Conservation (phyloP, 495 filamentous ascomycete species). For the Tuber microsphaerosporum region DNA sequence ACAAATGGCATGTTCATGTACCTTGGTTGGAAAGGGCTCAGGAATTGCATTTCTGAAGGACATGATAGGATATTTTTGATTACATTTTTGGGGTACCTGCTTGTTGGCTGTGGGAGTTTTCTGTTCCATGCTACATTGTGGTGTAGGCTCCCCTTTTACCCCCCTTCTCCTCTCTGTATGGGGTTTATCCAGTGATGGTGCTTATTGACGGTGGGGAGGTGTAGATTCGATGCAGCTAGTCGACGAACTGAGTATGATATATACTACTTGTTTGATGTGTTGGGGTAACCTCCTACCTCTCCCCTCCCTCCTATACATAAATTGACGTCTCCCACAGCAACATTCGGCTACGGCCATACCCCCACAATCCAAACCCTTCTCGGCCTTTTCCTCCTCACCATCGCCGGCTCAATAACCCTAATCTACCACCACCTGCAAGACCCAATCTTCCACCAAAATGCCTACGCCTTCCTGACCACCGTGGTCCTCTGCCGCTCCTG, state of each 20-base stretch:
- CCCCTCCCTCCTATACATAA: neutral
- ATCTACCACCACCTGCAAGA: constrained; percentile 88
- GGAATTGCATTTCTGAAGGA: constrained; percentile 59
- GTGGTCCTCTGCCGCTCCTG: constrained; percentile 72
- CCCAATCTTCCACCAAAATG: constrained; percentile 84
- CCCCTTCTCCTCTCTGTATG: neutral
- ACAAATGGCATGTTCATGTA: constrained; percentile 77
- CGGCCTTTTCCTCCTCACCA: constrained; percentile 44
- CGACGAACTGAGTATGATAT: constrained; percentile 96
- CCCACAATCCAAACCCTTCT: constrained; percentile 51
- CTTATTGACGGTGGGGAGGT: constrained; percentile 6
- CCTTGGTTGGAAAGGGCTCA: constrained; percentile 64
- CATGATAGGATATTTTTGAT: constrained; percentile 69
- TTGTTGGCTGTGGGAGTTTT: constrained; percentile 76
- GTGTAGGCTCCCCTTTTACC: constrained; percentile 50
- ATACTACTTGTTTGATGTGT: constrained; percentile 86
- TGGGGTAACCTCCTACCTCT: constrained; percentile 47
- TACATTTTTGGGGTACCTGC: constrained; percentile 63
- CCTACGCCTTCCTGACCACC: constrained; percentile 73
- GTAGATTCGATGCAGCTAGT: constrained; percentile 94
- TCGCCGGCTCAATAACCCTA: constrained; percentile 23
- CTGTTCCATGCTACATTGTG: constrained; percentile 76
- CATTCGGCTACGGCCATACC: constrained; percentile 67
- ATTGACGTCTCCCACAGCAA: constrained; percentile 46
- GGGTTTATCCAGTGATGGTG: neutral